A percentile compares a stretch with the other conserved stretches of the same genome.
Evolutionary conservation across 106 monocot species (phyloP).

Genomic region (Acorus calamus): DNA sequence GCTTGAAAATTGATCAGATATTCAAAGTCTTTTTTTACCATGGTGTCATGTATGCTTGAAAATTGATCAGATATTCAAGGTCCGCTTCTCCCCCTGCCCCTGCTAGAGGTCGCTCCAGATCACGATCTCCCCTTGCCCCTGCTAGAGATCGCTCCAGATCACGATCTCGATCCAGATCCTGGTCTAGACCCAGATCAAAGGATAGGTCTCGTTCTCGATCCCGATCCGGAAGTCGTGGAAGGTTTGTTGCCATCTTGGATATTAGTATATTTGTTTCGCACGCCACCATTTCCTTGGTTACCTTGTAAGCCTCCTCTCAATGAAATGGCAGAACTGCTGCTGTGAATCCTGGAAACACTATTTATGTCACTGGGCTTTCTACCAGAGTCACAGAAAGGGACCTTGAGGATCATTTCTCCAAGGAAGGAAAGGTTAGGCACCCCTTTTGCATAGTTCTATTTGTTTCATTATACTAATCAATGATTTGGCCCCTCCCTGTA

Average conservation of each 20-base stretch:
- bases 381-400: slow-evolving; percentile 72
- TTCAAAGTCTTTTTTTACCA: slow-evolving; percentile 6
- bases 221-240: slow-evolving; percentile 32
- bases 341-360: slow-evolving; percentile 65
- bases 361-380: slow-evolving; percentile 94
- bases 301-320: not conserved
- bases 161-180: slow-evolving; percentile 17
- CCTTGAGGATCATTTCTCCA: slow-evolving; percentile 75
- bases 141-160: slow-evolving; percentile 13
- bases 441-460: not conserved
- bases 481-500: slow-evolving; percentile 5
- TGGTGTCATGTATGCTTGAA: too few relatives aligned
- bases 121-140: slow-evolving; percentile 9
- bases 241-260: slow-evolving; percentile 11
- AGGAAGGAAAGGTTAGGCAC: slow-evolving; percentile 54
- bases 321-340: slow-evolving; percentile 18
- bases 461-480: not conserved
- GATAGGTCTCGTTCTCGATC: slow-evolving; percentile 29
- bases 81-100: not conserved
- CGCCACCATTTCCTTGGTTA: not conserved
- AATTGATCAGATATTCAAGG: slow-evolving; percentile 10
- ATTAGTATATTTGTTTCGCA: not conserved
- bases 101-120: slow-evolving; percentile 8
- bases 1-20: slow-evolving; percentile 1
- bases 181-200: slow-evolving; percentile 30